phyloP scores from a whole-genome alignment of 73 alveolate genomes.

The Paramecium octaurelia region DNA sequence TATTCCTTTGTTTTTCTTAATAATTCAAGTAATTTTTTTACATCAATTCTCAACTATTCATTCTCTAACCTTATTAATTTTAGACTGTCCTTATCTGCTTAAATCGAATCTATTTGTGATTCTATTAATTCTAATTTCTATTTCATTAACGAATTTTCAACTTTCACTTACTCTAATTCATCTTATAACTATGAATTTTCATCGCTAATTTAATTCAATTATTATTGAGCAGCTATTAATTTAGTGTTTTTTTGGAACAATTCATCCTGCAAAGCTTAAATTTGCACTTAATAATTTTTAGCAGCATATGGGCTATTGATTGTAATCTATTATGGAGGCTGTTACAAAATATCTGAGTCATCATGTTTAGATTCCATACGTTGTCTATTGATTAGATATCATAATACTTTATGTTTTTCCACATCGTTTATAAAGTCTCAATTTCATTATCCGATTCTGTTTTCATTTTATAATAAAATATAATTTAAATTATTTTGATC shows the following conservation, averaged over 20 bases:
- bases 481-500: neutral
- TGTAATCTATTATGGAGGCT: neutral
- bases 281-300: constrained; percentile 9
- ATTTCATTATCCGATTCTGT: constrained; percentile 46
- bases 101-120: neutral
- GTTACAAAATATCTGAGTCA: neutral
- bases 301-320: constrained; percentile 25
- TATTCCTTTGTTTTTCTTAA: constrained; percentile 23
- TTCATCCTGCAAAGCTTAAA: constrained; percentile 21
- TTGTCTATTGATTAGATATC: neutral
- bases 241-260: neutral
- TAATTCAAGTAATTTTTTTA: constrained; percentile 20
- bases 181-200: neutral
- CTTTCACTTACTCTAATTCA: neutral
- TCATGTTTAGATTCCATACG: constrained; percentile 44
- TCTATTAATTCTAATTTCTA: neutral
- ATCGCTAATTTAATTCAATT: neutral
- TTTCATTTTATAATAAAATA: neutral
- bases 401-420: constrained; percentile 16
- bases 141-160: neutral
- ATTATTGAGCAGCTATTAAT: neutral
- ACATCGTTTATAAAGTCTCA: constrained; percentile 2
- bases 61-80: constrained; percentile 18
- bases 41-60: neutral
- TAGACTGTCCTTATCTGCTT: neutral